Evolutionary conservation across 371 early-diverging fungal genomes (phyloP).

Genomic region (Saksenaea oblongispora): DNA sequence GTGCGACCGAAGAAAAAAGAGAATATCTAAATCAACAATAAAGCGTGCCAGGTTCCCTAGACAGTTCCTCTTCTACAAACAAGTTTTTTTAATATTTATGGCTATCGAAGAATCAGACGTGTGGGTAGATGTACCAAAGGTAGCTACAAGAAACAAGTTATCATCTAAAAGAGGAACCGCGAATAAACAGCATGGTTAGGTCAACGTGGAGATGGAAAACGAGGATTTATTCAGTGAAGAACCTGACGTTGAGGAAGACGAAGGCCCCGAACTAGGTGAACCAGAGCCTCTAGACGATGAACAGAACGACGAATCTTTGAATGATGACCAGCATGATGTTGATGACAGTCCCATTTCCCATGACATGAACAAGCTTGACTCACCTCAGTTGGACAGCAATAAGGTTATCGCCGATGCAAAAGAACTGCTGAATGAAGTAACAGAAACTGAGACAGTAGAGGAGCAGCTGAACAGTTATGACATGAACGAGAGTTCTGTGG

Average conservation of each 20-base stretch:
- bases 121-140: too few relatives aligned
- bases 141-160: too few relatives aligned
- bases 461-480: too few relatives aligned
- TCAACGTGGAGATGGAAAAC: background rate
- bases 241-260: background rate
- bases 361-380: background rate
- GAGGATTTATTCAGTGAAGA: background rate
- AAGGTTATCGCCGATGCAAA: background rate
- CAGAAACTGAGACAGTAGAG: background rate
- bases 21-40: too few relatives aligned
- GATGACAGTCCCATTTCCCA: background rate
- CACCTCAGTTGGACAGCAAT: background rate
- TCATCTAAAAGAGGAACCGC: background rate
- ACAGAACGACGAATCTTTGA: background rate
- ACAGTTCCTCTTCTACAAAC: too few relatives aligned
- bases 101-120: too few relatives aligned
- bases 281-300: background rate
- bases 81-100: too few relatives aligned
- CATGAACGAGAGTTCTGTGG: too few relatives aligned
- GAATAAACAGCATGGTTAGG: background rate
- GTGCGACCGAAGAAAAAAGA: too few relatives aligned
- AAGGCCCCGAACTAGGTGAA: background rate
- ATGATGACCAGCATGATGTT: background rate
- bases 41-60: too few relatives aligned
- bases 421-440: background rate